Evolutionary conservation across 257 asterid genomes (phyloP).

Genomic region (Prunella vulgaris): DNA sequence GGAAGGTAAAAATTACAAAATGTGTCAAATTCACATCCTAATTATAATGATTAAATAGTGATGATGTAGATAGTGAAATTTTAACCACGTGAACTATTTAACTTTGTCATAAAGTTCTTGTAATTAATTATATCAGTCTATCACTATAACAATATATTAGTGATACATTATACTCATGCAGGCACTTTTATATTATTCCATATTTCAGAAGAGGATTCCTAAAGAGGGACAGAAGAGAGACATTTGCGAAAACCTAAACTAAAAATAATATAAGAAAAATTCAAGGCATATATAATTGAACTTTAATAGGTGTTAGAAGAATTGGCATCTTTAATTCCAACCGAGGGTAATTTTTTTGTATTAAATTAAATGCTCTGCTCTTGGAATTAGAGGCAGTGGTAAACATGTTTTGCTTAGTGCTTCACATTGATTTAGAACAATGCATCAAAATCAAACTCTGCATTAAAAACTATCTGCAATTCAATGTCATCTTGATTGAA

Average conservation of each 20-base stretch:
- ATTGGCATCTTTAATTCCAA: slow-evolving; percentile 26
- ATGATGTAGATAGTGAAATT: no score
- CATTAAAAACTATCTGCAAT: background rate
- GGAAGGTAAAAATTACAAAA: no score
- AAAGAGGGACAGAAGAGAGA: slow-evolving; percentile 31
- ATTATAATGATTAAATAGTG: no score
- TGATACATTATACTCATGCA: slow-evolving; percentile 22
- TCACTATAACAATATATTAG: slow-evolving; percentile 5
- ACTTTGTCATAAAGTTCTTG: no score
- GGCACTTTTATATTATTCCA: slow-evolving; percentile 12
- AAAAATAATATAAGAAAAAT: background rate
- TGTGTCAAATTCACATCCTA: no score
- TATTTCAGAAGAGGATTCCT: slow-evolving; percentile 13
- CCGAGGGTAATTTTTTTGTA: slow-evolving; percentile 12
- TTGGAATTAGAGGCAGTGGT: slow-evolving; percentile 22
- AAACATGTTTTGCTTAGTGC: slow-evolving; percentile 45
- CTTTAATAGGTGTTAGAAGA: background rate
- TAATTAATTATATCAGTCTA: background rate
- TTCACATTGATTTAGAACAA: background rate
- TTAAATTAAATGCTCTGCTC: slow-evolving; percentile 16
- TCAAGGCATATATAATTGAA: background rate
- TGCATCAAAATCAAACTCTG: background rate
- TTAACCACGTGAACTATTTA: no score
- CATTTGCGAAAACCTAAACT: slow-evolving; percentile 18
- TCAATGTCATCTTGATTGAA: background rate